A percentile compares a stretch with the other conserved stretches of the same genome.
Conservation (phyloP, 148 eudicot species). For the Rhododendron ferrugineum region DNA sequence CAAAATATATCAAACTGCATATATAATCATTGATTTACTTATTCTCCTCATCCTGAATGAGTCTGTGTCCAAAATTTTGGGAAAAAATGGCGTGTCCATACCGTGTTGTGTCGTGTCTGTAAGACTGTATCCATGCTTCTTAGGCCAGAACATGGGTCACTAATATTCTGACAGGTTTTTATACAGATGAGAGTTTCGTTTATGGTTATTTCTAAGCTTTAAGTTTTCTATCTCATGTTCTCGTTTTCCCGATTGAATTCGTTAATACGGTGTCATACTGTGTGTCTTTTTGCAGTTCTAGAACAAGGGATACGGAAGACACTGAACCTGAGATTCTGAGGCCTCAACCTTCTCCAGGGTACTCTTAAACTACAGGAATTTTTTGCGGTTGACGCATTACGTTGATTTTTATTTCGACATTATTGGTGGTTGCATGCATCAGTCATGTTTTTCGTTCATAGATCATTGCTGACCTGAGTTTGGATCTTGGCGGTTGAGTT, state of each 20-base stretch:
- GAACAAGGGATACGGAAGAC: slow-evolving; percentile 10
- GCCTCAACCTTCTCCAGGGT: slow-evolving; percentile 27
- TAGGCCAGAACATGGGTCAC: not conserved
- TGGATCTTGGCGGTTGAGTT: not conserved
- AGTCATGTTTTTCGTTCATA: not conserved
- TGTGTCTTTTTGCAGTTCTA: slow-evolving; percentile 17
- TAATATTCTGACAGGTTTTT: not conserved
- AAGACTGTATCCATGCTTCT: not conserved
- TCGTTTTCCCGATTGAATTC: not conserved
- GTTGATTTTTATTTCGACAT: not conserved
- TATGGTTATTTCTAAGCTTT: not conserved
- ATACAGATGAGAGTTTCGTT: not conserved
- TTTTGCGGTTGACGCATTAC: not conserved
- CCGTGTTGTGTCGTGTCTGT: not conserved
- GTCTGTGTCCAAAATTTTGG: not conserved
- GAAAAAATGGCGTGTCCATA: not conserved
- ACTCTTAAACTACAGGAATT: not conserved
- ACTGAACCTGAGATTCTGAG: slow-evolving; percentile 2
- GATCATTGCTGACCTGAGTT: not conserved
- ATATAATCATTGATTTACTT: not conserved
- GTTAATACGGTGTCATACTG: not conserved
- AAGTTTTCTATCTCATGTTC: not conserved
- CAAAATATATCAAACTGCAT: not conserved
- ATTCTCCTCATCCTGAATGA: not conserved
- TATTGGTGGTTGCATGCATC: not conserved